These are phyloP conservation scores for Saksenaea oblongispora DNA, from an alignment of 371 early-diverging fungal genomes.

Conservation along the genomic window DNA sequence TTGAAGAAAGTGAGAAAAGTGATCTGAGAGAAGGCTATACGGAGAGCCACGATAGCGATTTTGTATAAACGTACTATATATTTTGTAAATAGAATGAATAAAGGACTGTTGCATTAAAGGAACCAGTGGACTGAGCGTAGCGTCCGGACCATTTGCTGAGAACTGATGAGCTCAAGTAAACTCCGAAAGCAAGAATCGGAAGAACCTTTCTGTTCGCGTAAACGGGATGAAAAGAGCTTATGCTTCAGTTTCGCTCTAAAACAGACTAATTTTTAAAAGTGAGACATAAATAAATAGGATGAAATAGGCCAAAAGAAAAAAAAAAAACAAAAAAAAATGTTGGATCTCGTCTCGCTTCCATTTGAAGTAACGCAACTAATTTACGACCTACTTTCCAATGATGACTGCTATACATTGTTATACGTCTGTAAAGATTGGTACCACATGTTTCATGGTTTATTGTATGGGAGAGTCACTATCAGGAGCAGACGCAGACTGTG, in stretches of 20 bases:
- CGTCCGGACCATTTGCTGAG: neutral
- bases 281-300: neutral
- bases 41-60: neutral
- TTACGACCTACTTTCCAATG: neutral
- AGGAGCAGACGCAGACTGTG: neutral
- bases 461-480: neutral
- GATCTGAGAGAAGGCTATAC: neutral
- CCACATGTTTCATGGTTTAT: neutral
- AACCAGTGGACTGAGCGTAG: neutral
- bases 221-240: neutral
- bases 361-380: conserved; percentile 1
- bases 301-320: neutral
- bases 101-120: neutral
- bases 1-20: neutral
- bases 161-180: neutral
- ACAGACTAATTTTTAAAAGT: neutral
- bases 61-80: neutral
- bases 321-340: neutral
- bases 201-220: neutral
- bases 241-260: neutral
- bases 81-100: neutral
- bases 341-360: neutral
- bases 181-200: conserved; percentile 4
- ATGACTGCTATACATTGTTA: neutral
- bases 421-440: conserved; percentile 1